Percentiles rank a stretch among this genome's conserved stretches.
Conservation (phyloP, 2,329 filamentous ascomycete species). For the Aquanectria penicillioides region DNA sequence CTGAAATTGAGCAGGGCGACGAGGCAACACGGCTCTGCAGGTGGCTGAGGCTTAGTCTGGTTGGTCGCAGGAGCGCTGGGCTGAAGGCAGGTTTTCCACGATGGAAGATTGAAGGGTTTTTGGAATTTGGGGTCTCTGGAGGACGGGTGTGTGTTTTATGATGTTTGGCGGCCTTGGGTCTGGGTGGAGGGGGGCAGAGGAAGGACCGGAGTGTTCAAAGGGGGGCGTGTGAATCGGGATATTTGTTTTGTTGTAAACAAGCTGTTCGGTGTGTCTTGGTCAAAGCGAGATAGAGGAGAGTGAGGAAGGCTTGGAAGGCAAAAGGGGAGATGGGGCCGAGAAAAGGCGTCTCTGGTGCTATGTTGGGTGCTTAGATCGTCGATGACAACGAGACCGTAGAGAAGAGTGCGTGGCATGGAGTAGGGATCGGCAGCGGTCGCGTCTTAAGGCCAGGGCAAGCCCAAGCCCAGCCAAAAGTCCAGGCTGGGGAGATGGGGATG, state of each 20-base stretch:
- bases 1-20: constrained; percentile 33
- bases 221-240: neutral
- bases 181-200: neutral
- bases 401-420: constrained; percentile 12
- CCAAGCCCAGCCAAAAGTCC: constrained; percentile 11
- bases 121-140: constrained; percentile 7
- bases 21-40: constrained; percentile 33
- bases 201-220: neutral
- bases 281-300: neutral
- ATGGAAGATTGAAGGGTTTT: constrained; percentile 31
- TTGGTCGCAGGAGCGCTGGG: constrained; percentile 31
- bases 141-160: constrained; percentile 12
- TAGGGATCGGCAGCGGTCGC: constrained; percentile 21
- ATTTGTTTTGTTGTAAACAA: constrained; percentile 1
- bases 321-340: constrained; percentile 9
- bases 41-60: constrained; percentile 42
- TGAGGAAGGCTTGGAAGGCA: neutral
- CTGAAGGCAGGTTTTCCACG: constrained; percentile 18
- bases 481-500: constrained; percentile 10
- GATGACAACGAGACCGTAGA: constrained; percentile 13
- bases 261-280: neutral
- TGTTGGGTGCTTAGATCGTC: constrained; percentile 12
- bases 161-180: neutral
- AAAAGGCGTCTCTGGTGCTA: constrained; percentile 7
- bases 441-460: constrained; percentile 19